A percentile compares a stretch with the other conserved stretches of the same genome.
Evolutionary conservation across 305 asterid species (phyloP).

Genomic region (Fraxinus paxiana): DNA sequence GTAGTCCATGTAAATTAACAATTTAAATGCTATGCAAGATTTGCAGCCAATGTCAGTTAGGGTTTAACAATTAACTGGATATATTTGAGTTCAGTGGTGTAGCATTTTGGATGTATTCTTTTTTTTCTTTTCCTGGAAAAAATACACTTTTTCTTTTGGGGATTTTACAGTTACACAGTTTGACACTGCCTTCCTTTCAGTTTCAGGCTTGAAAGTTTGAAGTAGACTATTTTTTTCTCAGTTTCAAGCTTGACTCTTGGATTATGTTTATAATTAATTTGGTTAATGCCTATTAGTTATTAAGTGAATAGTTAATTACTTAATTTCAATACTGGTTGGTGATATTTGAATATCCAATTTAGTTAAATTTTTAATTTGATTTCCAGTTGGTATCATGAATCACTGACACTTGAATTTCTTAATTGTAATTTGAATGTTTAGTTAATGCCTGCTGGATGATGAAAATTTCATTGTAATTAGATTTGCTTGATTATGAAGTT

Average conservation of each 20-base stretch:
- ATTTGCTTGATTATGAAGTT: not conserved
- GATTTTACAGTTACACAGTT: not conserved
- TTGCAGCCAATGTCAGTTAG: not conserved
- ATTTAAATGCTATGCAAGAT: not conserved
- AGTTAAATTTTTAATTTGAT: not conserved
- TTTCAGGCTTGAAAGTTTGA: not conserved
- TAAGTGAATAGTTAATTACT: not conserved
- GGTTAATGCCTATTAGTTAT: not conserved
- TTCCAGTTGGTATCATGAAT: not conserved
- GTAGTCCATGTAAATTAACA: not conserved
- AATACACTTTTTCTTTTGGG: not conserved
- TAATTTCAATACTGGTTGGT: not conserved
- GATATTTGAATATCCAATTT: not conserved
- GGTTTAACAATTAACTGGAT: not conserved
- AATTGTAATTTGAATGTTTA: not conserved
- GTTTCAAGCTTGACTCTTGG: not conserved
- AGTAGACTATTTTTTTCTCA: not conserved
- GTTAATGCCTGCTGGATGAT: not conserved
- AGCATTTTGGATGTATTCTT: not conserved
- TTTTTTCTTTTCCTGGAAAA: not conserved
- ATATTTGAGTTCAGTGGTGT: not conserved
- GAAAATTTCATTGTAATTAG: not conserved
- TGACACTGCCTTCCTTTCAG: not conserved
- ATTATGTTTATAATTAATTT: not conserved
- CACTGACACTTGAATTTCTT: not conserved